Evolutionary conservation across 1,284 basidiomycete species (phyloP).

Genomic region (Cystobasidium pallidum): DNA sequence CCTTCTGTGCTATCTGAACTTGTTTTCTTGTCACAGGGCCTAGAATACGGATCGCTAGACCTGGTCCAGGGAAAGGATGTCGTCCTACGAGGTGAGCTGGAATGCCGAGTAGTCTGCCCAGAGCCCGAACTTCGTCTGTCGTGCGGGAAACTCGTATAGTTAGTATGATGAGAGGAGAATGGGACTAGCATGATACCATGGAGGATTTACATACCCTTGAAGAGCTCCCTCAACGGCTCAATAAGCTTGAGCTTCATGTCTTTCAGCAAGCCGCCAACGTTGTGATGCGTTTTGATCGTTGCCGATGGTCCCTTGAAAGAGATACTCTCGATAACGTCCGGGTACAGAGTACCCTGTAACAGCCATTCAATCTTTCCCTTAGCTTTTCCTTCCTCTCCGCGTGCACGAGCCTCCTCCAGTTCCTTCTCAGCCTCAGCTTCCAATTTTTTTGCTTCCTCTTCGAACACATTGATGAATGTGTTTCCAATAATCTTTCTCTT

Average conservation of each 20-base stretch:
- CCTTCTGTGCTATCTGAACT: constrained; percentile 90
- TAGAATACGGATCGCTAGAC: constrained; percentile 97
- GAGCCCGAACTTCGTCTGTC: constrained; percentile 89
- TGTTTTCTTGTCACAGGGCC: constrained; percentile 92
- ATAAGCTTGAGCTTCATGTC: constrained; percentile 99
- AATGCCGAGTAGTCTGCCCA: constrained; percentile 88
- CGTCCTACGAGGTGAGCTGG: constrained; percentile 91
- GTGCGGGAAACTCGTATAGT: neutral
- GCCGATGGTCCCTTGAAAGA: constrained; percentile 99
- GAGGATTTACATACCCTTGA: constrained; percentile 73
- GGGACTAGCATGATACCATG: too few species aligned
- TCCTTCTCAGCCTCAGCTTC: constrained; percentile 78
- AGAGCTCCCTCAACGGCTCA: constrained; percentile 94
- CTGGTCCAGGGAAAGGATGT: constrained; percentile 99
- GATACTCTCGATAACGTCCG: constrained; percentile 99
- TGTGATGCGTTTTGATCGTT: constrained; percentile 99
- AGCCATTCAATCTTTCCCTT: constrained; percentile 96
- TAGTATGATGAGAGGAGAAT: too few species aligned
- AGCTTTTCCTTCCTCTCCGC: constrained; percentile 67
- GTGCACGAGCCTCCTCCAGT: constrained; percentile 60
- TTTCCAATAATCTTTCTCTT: constrained; percentile 99
- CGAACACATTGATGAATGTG: constrained; percentile 98
- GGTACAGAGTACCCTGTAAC: constrained; percentile 97
- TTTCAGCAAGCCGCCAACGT: constrained; percentile 92
- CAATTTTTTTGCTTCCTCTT: constrained; percentile 85